Base-by-base conservation (phyloP, 768 basidiomycete species). In the Lentinula sp. region DNA sequence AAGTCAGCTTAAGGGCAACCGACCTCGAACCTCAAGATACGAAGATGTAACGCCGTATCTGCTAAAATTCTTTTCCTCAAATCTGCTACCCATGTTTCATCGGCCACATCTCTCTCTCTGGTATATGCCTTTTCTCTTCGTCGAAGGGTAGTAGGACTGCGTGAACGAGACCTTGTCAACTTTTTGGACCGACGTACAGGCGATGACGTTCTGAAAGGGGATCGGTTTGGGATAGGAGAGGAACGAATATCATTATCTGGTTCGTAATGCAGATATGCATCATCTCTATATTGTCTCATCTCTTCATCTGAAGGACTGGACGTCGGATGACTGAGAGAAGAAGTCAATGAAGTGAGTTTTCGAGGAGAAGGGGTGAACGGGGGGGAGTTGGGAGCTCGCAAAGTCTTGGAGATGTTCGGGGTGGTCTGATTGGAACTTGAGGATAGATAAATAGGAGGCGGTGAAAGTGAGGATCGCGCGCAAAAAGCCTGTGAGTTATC, bases 1-100 rank as follows among this genome's bases (percentile, higher is more conserved):
- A 18, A 34, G 32, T 15, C 23, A 35, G 8, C 18, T 18, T 40
- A 35, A 54, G 16, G 21, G 65, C 28, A 28, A 51, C 78, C 28
- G 62, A 85, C 87, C 77, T 90, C 86, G 67, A 84, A 87, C 31
- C 86, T 84, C 64, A 90, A 69, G 62, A 90, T 78, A 42, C 83
- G 80, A 39, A 77, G 68, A 67, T 87, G 73, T 5, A 90, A 73
- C 50, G 72, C 71, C 11, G 66, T 69, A 69, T 88, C 77, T 54
- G 70, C 64, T 3, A 76, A 57, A 58, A 88, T 81, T 46, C 70
- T 71, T 1, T 69, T 69, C 66, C 68, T 78, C 63, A 87, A 69
- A 55, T 67, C 66, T 11, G 66, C 53, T 63, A 81, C 73, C 77
- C 84, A 80, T 32, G 72, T 70, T 32, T 73, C 76, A 50, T 79